Evolutionary conservation across 2,329 filamentous ascomycete species (phyloP), one percentile per base, ranked within the genome.

Genomic region (Escovopsis sp.): DNA sequence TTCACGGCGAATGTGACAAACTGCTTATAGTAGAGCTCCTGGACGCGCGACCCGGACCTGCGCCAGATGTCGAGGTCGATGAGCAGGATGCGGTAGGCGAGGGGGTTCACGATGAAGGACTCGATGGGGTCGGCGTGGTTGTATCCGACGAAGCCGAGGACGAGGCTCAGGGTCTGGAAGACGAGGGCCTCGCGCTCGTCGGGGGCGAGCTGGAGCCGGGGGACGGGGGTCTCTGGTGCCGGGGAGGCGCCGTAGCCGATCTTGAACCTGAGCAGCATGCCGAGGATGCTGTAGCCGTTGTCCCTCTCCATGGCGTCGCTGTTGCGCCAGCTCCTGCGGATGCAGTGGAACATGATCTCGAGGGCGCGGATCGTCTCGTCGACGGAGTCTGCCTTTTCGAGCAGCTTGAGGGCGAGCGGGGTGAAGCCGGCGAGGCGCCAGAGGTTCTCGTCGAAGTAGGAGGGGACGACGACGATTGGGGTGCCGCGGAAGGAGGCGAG

Each of bases 291-390:
- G 57, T 95, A 98, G 0, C 89, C 93, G 51, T 93, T 91, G 46
- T 94, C 87, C 53, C 85, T 80, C 60, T 98, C 91, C 83, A 98
- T 95, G 26, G 91, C 88, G 59, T 98, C 93, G 51, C 91, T 96
- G 51, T 96, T 96, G 49, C 91, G 77, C 91, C 93, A 98, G 57
- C 84, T 96, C 49, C 84, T 82, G 50, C 84, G 82, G 40, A 95
- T 83, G 46, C 85, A 85, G 49, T 84, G 77, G 48, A 95, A 87
- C 26, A 94, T 69, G 53, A 93, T 82, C 53, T 93, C 79, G 3
- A 93, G 78, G 1, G 88, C 80, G 42, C 84, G 74, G 9, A 88
- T 65, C 26, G 88, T 77, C 37, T 80, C 79, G 39, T 87, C 77
- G 7, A 75, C 69, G 0, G 77, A 80, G 3, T 70, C 69, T 1